Percentiles rank a stretch among this genome's conserved stretches.
Conservation (phyloP, 306 rosid species). For the Albizia julibrissin region DNA sequence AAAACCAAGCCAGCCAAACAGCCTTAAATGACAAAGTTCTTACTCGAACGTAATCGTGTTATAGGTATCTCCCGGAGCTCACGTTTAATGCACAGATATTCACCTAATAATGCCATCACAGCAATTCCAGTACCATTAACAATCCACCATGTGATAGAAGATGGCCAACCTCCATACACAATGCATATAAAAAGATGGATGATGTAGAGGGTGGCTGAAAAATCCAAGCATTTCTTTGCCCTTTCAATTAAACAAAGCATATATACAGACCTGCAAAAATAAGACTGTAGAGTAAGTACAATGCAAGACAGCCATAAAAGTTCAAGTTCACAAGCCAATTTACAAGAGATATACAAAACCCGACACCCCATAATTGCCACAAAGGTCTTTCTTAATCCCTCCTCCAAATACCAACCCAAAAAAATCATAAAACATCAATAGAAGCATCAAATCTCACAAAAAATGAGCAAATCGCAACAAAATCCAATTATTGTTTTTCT, state of each 20-base stretch:
- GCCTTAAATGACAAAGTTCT: constrained; percentile 24
- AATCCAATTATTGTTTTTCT: not conserved
- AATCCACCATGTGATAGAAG: constrained; percentile 84
- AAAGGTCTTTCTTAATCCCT: not conserved
- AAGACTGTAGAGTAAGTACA: not conserved
- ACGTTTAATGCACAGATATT: constrained; percentile 62
- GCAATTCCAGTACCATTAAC: constrained; percentile 74
- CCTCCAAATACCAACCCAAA: not conserved
- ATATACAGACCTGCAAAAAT: constrained; percentile 62
- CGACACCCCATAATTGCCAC: not conserved
- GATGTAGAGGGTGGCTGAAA: constrained; percentile 65
- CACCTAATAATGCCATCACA: constrained; percentile 69
- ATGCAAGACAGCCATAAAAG: not conserved
- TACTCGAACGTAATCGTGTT: constrained; percentile 68
- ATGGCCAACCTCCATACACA: constrained; percentile 80
- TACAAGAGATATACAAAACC: not conserved
- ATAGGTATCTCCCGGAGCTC: constrained; percentile 66
- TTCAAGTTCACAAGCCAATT: not conserved
- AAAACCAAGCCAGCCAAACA: not conserved
- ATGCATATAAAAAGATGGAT: constrained; percentile 71
- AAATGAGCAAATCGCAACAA: not conserved
- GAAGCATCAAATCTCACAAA: not conserved
- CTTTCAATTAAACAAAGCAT: constrained; percentile 70
- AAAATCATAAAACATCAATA: not conserved
- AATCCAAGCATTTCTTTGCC: constrained; percentile 76